These are phyloP conservation scores for Rhodotorula graminis DNA, from an alignment of 768 basidiomycete genomes.

Conservation along the genomic window DNA sequence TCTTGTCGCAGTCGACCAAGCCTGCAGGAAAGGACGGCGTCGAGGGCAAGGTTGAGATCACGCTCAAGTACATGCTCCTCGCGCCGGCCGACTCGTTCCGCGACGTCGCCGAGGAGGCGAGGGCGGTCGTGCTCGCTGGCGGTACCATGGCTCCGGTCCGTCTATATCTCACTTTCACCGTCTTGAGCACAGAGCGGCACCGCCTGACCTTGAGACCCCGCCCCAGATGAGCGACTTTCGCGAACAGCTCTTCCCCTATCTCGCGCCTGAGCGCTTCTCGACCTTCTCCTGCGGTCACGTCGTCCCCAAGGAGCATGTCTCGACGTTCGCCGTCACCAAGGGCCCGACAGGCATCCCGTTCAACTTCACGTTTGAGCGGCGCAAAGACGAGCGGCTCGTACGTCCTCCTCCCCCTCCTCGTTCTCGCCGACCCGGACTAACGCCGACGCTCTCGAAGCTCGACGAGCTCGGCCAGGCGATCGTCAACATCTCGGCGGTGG, in stretches of 20 bases:
- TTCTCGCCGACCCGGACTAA: not conserved
- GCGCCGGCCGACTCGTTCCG: constrained; percentile 83
- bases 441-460: constrained; percentile 52
- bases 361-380: constrained; percentile 74
- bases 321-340: constrained; percentile 52
- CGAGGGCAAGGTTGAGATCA: constrained; percentile 40
- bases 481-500: constrained; percentile 68
- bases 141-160: constrained; percentile 97
- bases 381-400: constrained; percentile 49
- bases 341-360: constrained; percentile 46
- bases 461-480: constrained; percentile 77
- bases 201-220: not conserved
- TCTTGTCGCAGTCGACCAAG: constrained; percentile 21
- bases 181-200: not conserved
- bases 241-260: constrained; percentile 67
- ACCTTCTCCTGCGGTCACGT: constrained; percentile 90
- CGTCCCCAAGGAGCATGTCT: constrained; percentile 72
- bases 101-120: constrained; percentile 73
- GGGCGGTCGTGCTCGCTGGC: constrained; percentile 84
- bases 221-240: constrained; percentile 78
- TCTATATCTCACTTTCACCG: constrained; percentile 9
- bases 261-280: constrained; percentile 61
- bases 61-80: constrained; percentile 83
- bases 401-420: not conserved
- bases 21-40: not conserved